Evolutionary conservation across 225 moss, liverwort and hornwort species (phyloP), one percentile per base, ranked within the genome.

Genomic region (Physcomitrium patens): DNA sequence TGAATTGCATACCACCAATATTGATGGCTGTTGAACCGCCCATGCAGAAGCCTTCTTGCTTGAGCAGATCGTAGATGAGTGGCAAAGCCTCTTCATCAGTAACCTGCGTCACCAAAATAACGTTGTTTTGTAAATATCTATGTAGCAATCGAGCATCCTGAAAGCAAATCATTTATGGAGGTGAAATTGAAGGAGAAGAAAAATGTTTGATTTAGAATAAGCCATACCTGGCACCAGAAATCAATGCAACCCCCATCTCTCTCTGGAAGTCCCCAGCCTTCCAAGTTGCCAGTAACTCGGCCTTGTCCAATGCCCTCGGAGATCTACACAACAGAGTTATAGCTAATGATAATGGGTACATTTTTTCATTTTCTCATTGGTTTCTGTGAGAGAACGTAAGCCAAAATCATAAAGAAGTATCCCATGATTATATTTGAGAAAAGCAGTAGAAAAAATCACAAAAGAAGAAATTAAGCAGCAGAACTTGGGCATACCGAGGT

Each of bases 291-390:
- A 37, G 96, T 94, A 28, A 96, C 92, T 60, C 96, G 94, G 18
- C 96, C 96, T 84, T 96, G 94, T 52, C 96, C 96, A 64, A 96
- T 96, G 16, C 96, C 96, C 79, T 96, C 96, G 14, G 96, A 96
- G 63, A 96, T 91, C 89, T 89, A 85, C 56, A 69, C 51, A 65
- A 49, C 80, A 46, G 10, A 71, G 6, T 10, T 11, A 18, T 17
- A 28, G 16, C 62, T 20, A 57, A 20, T 12, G 31, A 37, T 37
- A 7, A 37, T 37, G 4, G 2, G 31, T 7, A 37, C 31, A 37
- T 37, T 37, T 37, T 37, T 4, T 3, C 31, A 37, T 37, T 37
- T 37, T 37, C 31, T 37, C 7, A 0, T 37, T 37, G 31, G 31
- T 7, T 48, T 64, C 53, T 52, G 58, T 72, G 3, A 49, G 15